Evolutionary conservation across 345 rosid species (phyloP), one percentile per base, ranked within the genome.

Genomic region (Erysimum cheiranthoides): DNA sequence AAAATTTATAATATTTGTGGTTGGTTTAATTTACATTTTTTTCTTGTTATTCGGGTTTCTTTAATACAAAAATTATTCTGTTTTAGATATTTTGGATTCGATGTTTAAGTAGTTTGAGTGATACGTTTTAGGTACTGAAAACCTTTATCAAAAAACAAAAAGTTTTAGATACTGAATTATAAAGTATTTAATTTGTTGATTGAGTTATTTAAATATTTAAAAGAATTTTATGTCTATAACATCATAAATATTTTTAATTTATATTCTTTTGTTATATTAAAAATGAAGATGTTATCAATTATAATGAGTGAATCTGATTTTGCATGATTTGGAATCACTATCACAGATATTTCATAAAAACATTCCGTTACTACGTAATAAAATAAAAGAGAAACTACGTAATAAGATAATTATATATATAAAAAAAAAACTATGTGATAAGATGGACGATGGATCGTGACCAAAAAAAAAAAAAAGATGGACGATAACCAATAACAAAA

Each of bases 61-160:
- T 17, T 58, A 70, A 3, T 5, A 59, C 38, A 53, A 27, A 47
- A 35, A 8, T 25, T 47, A 27, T 72, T 50, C 68, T 38, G 10
- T n/a, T 61, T 61, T 28, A 61, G 51, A 61, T 72, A 72, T 61
- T 47, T 71, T 60, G 4, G 71, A 51, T 50, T 47, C 57, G 25
- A 21, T 17, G 40, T 65, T 25, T 10, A 59, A 14, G 21, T 54
- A 30, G 3, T 13, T 54, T 56, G 1, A n/a, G 16, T 54, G 4
- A 28, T 54, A 54, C 27, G 34, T 27, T 40, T 12, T 40, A 11
- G 45, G n/a, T 43, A 43, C 17, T 43, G 17, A 21, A 21, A 21
- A 21, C 25, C 25, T 21, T 21, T 21, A 21, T 21, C 1, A 21
- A 21, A 21, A 21, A 21, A 21, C 1, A 21, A 21, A 21, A 21